Base-by-base conservation (phyloP, 805 yeast genomes). In the Candida wancherniae region DNA sequence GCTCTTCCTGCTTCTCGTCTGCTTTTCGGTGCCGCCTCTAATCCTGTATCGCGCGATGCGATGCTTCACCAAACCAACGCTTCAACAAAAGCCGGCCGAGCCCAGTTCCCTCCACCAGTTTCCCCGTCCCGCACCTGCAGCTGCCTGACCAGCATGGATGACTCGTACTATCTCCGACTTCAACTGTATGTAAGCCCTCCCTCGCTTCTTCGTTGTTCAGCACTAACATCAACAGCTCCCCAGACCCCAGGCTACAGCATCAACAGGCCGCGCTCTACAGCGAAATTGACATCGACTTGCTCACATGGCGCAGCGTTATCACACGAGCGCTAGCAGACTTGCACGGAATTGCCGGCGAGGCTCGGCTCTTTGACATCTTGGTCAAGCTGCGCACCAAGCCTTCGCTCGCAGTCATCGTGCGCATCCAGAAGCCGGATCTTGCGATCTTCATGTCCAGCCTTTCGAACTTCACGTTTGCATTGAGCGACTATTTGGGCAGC, bases 291-390 rank as follows among this genome's bases (percentile, higher is more conserved):
- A 35, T 61, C 3, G 67, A 59, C 28, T 22, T 41, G 12, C 40
- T 59, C 10, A 50, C 61, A n/a, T 60, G 66, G 65, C 51, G 52
- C 23, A 28, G 57, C 6, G 37, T 59, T 2, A 36, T 61, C 4
- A 19, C 36, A 4, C 39, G 43, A 4, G 45, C 55, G 17, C 34
- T 61, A n/a, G 38, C 40, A 5, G 53, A 50, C 22, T 36, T 57
- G 17, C 50, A 61, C 31, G 68, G 68, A 1, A 30, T 61, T 9
- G 40, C 55, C 11, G 68, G 68, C 4, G 58, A 57, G 34, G 46
- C 65, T 0, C 20, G 53, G 6, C 57, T 47, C 30, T 57, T 46
- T 37, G 63, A 58, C 27, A 29, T 61, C 4, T 40, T 58, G 11
- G 40, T 44, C 11, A 30, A 36, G 9, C 39, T 31, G 20, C 33